A percentile compares a stretch with the other conserved stretches of the same genome.
These are phyloP conservation scores for Cucumis sativus DNA, from an alignment of 306 rosid genomes.

Conservation along the genomic window DNA sequence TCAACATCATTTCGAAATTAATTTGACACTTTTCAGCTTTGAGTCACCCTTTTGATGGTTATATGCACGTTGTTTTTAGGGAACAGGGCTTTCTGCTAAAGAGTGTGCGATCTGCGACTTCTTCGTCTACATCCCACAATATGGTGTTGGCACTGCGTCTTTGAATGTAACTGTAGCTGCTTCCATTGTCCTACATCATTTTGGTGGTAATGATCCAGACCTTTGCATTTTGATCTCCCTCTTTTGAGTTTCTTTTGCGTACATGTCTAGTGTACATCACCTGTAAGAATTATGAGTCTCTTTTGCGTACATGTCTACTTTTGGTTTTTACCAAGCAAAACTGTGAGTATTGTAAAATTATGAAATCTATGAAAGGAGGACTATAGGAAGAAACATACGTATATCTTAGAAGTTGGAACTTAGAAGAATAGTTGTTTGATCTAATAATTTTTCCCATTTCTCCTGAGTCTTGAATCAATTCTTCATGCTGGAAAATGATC, in stretches of 20 bases:
- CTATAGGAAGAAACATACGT: not conserved
- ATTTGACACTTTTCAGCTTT: not conserved
- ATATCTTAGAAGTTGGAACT: not conserved
- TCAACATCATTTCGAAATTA: not conserved
- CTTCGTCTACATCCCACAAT: conserved; percentile 86
- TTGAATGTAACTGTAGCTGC: conserved; percentile 90
- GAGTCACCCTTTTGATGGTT: not conserved
- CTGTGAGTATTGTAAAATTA: not conserved
- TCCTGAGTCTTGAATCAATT: not conserved
- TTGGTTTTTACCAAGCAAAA: not conserved
- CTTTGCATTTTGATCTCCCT: not conserved
- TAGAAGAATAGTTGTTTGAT: not conserved
- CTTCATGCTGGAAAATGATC: not conserved
- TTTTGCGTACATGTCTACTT: not conserved
- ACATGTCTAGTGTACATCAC: not conserved
- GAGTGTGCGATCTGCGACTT: conserved; percentile 84
- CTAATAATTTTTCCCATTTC: not conserved
- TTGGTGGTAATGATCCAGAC: conserved; percentile 47
- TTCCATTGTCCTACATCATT: conserved; percentile 84
- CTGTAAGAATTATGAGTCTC: not conserved
- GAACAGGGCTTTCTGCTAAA: conserved; percentile 77
- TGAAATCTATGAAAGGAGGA: not conserved
- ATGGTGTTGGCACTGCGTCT: conserved; percentile 85
- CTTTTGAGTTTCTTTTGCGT: not conserved
- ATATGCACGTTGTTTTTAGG: conserved; percentile 25